These are phyloP conservation scores for Plasmodium coatneyi DNA, from an alignment of 169 alveolate genomes.

Conservation along the genomic window DNA sequence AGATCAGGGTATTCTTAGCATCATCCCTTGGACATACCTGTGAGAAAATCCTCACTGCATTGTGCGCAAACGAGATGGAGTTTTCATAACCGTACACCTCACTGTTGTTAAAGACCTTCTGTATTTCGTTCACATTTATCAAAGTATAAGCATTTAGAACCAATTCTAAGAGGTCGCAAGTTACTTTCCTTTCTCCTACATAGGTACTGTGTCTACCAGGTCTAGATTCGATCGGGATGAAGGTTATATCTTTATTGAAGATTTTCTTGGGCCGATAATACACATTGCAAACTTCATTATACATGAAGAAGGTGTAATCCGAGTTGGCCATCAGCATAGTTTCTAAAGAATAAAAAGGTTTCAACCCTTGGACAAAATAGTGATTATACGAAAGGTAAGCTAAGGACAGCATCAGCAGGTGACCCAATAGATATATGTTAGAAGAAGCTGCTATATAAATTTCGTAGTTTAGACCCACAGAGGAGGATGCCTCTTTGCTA, in stretches of 20 bases:
- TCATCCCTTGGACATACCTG: constrained; percentile 56
- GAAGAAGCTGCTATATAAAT: constrained; percentile 28
- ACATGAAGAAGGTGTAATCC: constrained; percentile 58
- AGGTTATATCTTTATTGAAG: constrained; percentile 58
- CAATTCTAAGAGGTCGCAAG: constrained; percentile 54
- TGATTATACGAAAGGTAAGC: constrained; percentile 59
- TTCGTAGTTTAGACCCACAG: constrained; percentile 43
- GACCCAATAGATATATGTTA: constrained; percentile 57
- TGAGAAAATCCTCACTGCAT: constrained; percentile 67
- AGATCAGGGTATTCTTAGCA: neutral
- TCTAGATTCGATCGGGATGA: constrained; percentile 61
- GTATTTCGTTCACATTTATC: constrained; percentile 29
- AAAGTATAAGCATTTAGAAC: constrained; percentile 33
- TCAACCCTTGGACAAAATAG: constrained; percentile 17
- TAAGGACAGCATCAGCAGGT: constrained; percentile 43
- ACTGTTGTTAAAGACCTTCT: constrained; percentile 26
- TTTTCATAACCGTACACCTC: constrained; percentile 44
- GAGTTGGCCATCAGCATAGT: constrained; percentile 46
- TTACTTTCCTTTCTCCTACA: constrained; percentile 48
- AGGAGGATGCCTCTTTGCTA: neutral
- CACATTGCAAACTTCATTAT: constrained; percentile 66
- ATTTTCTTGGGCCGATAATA: constrained; percentile 16
- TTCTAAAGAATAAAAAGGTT: constrained; percentile 65
- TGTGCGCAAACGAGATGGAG: constrained; percentile 52
- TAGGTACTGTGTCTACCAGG: constrained; percentile 31